These are phyloP conservation scores for Erythrophleum fordii DNA, from an alignment of 306 rosid species.

Conservation along the genomic window DNA sequence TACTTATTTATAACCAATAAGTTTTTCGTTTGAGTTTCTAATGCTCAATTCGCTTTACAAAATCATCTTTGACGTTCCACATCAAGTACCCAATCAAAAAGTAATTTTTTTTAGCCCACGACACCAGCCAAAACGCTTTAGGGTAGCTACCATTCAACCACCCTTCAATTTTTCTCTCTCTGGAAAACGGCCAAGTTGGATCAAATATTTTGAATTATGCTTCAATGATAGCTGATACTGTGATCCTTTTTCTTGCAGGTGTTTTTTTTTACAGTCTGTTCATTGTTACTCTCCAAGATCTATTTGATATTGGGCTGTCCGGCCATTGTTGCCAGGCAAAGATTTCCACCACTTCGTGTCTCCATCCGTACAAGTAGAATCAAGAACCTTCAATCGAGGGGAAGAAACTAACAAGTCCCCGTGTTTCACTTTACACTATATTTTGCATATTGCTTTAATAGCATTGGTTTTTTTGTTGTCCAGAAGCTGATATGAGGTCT, in stretches of 20 bases:
- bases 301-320: conserved; percentile 4
- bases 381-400: background rate
- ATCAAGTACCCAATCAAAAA: background rate
- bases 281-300: background rate
- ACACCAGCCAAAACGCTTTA: background rate
- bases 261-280: background rate
- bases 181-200: background rate
- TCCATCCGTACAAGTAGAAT: conserved; percentile 7
- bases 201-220: background rate
- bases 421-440: background rate
- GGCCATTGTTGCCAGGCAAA: background rate
- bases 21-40: background rate
- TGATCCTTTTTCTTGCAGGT: background rate
- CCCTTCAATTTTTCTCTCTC: background rate
- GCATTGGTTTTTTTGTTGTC: background rate
- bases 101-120: background rate
- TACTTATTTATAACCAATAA: background rate
- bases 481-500: background rate
- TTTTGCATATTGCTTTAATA: background rate
- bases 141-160: conserved; percentile 16
- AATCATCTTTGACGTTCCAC: background rate
- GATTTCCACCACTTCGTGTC: conserved; percentile 19
- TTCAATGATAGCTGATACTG: background rate
- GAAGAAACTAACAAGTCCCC: background rate
- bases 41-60: background rate